Percentiles rank a stretch among this genome's conserved stretches.
These are phyloP conservation scores for Saccharomycopsis schoenii DNA, from an alignment of 805 yeast species.

Conservation along the genomic window DNA sequence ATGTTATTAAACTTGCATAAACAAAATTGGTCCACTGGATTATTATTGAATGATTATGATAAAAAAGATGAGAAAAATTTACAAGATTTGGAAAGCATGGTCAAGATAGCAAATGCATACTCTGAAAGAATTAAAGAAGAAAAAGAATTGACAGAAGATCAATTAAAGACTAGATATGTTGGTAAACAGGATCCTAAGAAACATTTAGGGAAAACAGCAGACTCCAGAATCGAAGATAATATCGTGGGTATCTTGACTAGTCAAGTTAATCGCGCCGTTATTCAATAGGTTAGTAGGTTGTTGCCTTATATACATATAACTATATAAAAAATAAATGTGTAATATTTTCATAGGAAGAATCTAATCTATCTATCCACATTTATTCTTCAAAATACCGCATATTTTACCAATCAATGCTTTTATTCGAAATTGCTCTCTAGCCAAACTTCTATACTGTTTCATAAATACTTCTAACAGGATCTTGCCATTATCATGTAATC, in stretches of 20 bases:
- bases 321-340: not conserved
- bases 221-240: slow-evolving; percentile 77
- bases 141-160: slow-evolving; percentile 76
- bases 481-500: slow-evolving; percentile 41
- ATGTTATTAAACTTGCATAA: slow-evolving; percentile 93
- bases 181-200: slow-evolving; percentile 99
- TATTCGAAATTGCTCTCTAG: slow-evolving; percentile 53
- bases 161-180: slow-evolving; percentile 88
- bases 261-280: slow-evolving; percentile 82
- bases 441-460: slow-evolving; percentile 40
- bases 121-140: slow-evolving; percentile 89
- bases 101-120: slow-evolving; percentile 81
- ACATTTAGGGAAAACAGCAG: slow-evolving; percentile 86
- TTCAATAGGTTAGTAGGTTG: slow-evolving; percentile 37
- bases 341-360: not conserved
- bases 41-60: slow-evolving; percentile 66
- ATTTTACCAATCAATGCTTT: slow-evolving; percentile 39
- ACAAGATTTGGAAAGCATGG: slow-evolving; percentile 67
- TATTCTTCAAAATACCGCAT: slow-evolving; percentile 7
- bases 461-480: slow-evolving; percentile 27
- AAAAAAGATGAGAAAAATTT: slow-evolving; percentile 68
- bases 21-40: slow-evolving; percentile 91
- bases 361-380: not conserved
- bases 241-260: slow-evolving; percentile 81
- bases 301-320: not conserved